Evolutionary conservation across 2,329 filamentous ascomycete species (phyloP), one percentile per base, ranked within the genome.

Genomic region (Lasiodiplodia theobromae): DNA sequence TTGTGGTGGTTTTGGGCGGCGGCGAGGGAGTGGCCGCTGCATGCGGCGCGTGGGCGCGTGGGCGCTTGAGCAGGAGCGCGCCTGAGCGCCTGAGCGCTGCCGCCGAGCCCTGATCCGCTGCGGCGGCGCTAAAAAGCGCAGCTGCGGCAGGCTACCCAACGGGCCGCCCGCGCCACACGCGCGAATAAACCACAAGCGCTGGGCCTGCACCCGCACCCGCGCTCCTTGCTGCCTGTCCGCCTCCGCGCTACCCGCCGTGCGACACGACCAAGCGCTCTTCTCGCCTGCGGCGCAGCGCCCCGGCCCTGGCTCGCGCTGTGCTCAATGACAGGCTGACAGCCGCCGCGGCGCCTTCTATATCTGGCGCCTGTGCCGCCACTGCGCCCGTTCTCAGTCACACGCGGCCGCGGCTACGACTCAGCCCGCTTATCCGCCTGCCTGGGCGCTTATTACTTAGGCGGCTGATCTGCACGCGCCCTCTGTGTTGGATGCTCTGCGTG

Each of bases 391-490:
- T 3, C 49, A 21, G 23, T 52, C 49, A 25, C 49, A 44, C 40
- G 40, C 18, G 23, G 23, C 49, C 49, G 49, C 44, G 44, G 44
- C 44, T 49, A 49, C 14, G 28, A 31, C 56, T 40, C 34, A 57
- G 56, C 38, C 38, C 57, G 58, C 40, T 25, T n/a, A 49, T 12
- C 25, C 40, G 16, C 7, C 58, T 31, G 44, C 16, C 38, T 60
- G n/a, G 12, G 37, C 38, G 37, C 37, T 16, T 44, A 21, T 23
- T 60, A 44, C 40, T 44, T 44, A 44, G 40, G 58, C 38, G 31
- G 58, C 58, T 51, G 58, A 63, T 63, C 58, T 11, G 47, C 58
- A 37, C 16, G 40, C 58, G 58, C 58, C 40, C n/a, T 44, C 21
- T 31, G 56, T 38, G 38, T 23, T 60, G 37, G 12, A 44, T 60